Evolutionary conservation across 1,284 basidiomycete genomes (phyloP).

Genomic region (Serendipita sp.): DNA sequence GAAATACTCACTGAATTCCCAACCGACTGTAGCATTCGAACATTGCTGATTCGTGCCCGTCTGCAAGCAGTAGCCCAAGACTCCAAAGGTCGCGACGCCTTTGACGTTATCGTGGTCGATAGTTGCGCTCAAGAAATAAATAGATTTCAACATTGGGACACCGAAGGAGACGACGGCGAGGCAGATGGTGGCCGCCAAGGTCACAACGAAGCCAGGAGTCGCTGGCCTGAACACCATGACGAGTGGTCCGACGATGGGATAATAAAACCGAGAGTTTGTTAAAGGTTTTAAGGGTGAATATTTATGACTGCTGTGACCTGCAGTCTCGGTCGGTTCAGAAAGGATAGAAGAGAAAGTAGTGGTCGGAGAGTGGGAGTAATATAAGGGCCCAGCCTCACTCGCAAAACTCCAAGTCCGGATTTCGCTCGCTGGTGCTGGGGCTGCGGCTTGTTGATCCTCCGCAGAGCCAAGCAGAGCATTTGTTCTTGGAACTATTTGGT

Average conservation of each 20-base stretch:
- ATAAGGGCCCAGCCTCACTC: neutral
- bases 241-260: constrained; percentile 1
- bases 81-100: constrained; percentile 66
- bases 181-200: constrained; percentile 55
- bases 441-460: neutral
- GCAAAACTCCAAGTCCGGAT: neutral
- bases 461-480: too few species aligned
- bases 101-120: constrained; percentile 34
- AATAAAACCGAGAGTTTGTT: neutral
- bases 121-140: constrained; percentile 71
- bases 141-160: constrained; percentile 69
- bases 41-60: constrained; percentile 43
- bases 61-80: constrained; percentile 68
- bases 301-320: neutral
- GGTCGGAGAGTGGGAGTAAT: neutral
- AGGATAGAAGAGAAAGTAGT: neutral
- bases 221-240: constrained; percentile 46
- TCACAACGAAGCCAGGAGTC: constrained; percentile 73
- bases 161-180: constrained; percentile 76
- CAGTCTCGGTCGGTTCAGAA: neutral
- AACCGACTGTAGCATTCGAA: constrained; percentile 65
- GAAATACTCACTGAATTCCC: constrained; percentile 54
- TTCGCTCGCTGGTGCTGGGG: neutral
- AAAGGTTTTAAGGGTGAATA: neutral
- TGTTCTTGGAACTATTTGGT: too few species aligned